Base-by-base conservation (phyloP, 495 filamentous ascomycete genomes). In the Zalerion maritima region DNA sequence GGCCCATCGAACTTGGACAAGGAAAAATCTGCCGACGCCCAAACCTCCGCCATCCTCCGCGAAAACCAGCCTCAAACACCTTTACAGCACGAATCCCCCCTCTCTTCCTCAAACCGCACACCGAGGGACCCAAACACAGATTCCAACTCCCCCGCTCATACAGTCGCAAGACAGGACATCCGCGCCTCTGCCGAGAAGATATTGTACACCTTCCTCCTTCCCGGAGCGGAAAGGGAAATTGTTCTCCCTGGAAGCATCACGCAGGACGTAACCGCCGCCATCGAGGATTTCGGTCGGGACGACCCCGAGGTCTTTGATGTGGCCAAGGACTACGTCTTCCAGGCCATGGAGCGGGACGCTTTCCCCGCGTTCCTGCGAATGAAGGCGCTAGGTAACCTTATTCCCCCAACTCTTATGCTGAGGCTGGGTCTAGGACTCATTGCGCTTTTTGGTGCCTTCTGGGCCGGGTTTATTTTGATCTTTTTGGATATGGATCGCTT, bases 321-420 rank as follows among this genome's bases (percentile, higher is more conserved):
- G 2, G 89, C 89, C 15, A 96, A 96, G 54, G 91, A 99, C 57
- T 99, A 96, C 49, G 87, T 94, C 26, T 99, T 94, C 54, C 91
- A 96, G 48, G 89, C 89, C 2, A 99, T 99, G 91, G 89, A 99
- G 54, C 75, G 91, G 23, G 89, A 96, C 56, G 89, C 89, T 9
- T 97, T 94, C 54, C 89, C 89, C 3, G 86, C 86, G 14, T 97
- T 97, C 62, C 69, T 97, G 38, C 74, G 83, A 42, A 76, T 80
- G 44, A 94, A 94, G 58, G 89, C 86, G 5, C 66, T 97, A 9
- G 91, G 91, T 22, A 97, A 97, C 45, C 61, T 97, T 1, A 81
- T 96, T 13, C 89, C 86, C 3, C 67, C 86, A 12, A 89, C 81
- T 17, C 70, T 83, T 24, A 73, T 94, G 46, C 58, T 84, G 37